phyloP scores from a whole-genome alignment of 1,139 yeast species.

The Yamadazyma kanchanaburiensis region DNA sequence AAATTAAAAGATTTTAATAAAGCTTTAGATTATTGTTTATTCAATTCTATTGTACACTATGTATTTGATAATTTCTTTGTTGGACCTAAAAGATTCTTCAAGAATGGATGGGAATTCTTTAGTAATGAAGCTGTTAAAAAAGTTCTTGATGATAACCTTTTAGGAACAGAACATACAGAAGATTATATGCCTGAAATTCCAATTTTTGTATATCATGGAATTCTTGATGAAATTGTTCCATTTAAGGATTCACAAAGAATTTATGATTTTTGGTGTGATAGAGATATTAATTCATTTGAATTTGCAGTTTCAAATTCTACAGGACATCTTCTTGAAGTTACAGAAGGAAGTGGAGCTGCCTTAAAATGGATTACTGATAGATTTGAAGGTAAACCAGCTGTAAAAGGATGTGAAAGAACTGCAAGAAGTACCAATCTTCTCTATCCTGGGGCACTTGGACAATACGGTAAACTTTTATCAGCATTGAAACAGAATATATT shows the following conservation, averaged over 20 bases:
- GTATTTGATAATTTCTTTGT: conserved; percentile 13
- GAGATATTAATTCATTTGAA: conserved; percentile 26
- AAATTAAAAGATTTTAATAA: too few relatives aligned
- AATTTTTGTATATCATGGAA: conserved; percentile 31
- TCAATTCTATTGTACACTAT: conserved; percentile 8
- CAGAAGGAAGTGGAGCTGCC: conserved; percentile 29
- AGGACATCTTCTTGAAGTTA: conserved; percentile 24
- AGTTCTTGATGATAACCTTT: conserved; percentile 16
- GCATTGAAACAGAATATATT: conserved; percentile 7
- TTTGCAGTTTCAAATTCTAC: conserved; percentile 20
- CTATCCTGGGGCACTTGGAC: conserved; percentile 19
- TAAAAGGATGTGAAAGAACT: conserved; percentile 24
- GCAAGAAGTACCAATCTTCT: conserved; percentile 19
- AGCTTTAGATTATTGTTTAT: conserved; percentile 13
- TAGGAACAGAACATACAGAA: conserved; percentile 12
- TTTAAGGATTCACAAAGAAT: conserved; percentile 20
- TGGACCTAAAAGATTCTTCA: conserved; percentile 15
- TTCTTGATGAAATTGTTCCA: conserved; percentile 27
- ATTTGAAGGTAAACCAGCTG: conserved; percentile 19
- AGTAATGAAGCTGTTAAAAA: conserved; percentile 6
- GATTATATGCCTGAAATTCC: conserved; percentile 26
- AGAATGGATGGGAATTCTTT: conserved; percentile 14
- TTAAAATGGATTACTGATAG: conserved; percentile 20
- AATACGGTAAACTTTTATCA: conserved; percentile 4
- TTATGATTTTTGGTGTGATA: conserved; percentile 28